Base-by-base conservation (phyloP, 176 grass and related monocot species). In the Puya raimondii region DNA sequence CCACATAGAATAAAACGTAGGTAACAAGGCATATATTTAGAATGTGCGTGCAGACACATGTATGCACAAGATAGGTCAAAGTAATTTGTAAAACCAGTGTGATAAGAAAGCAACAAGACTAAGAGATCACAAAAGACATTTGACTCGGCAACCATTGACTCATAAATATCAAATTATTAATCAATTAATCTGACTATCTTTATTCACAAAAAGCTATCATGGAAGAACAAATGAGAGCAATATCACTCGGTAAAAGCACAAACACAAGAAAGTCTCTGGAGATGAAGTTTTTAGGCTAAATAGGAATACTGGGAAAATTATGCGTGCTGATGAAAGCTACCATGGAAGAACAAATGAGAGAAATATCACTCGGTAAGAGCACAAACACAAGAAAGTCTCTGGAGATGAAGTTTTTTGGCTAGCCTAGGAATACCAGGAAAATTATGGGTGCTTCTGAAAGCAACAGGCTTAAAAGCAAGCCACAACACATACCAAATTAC, bases 1-100 rank as follows among this genome's bases (percentile, higher is more conserved):
- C 82, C 16, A 77, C 65, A 22, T 58, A 66, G 50, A 66, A 47
- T 50, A 6, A 72, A 78, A 70, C 1, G 64, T 49, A 83, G 54
- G 42, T 42, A 72, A 68, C 47, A 74, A 64, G 76, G 64, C 65
- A 76, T 47, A 74, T 10, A 66, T 17, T 42, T 42, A 42, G 33
- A 42, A 42, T 42, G 33, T 7, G 33, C 33, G 5, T 42, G 33
- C 5, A 7, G 33, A 42, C 33, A 42, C 5, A 42, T 42, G 1
- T 42, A 42, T 42, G 33, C 33, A 42, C 33, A 42, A 42, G 23
- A 9, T 22, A 63, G 33, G 33, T 4, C 0, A 42, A 42, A 7
- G 7, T 42, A 42, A 42, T 42, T 42, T 42, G 33, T 42, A 42
- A 42, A 42, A 42, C 33, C 33, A 42, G 33, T 42, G 33, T 42